A percentile compares a stretch with the other conserved stretches of the same genome.
phyloP scores from a whole-genome alignment of 768 basidiomycete genomes.

The Tremella fuciformis region DNA sequence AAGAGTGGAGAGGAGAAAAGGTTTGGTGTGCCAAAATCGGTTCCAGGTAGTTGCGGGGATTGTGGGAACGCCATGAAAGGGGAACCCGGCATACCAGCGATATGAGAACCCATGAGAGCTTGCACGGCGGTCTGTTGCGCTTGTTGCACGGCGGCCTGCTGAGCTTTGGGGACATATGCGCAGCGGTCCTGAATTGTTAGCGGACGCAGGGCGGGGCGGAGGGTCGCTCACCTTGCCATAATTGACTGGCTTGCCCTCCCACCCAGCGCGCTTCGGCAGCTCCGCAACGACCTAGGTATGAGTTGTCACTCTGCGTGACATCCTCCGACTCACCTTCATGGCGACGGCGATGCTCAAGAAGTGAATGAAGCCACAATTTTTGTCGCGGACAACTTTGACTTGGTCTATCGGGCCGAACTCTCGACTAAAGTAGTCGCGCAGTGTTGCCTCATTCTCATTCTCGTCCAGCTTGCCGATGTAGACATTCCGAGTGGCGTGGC shows the following conservation, averaged over 20 bases:
- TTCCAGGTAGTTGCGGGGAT: slow-evolving; percentile 34
- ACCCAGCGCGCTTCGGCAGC: slow-evolving; percentile 82
- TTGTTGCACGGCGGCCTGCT: slow-evolving; percentile 76
- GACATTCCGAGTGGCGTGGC: slow-evolving; percentile 91
- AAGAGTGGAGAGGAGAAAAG: slow-evolving; percentile 10
- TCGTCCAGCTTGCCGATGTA: slow-evolving; percentile 93
- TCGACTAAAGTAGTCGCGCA: slow-evolving; percentile 83
- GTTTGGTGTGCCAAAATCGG: slow-evolving; percentile 31
- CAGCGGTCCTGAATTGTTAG: slow-evolving; percentile 66
- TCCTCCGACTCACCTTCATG: slow-evolving; percentile 69
- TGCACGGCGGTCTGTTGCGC: slow-evolving; percentile 53
- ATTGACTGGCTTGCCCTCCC: slow-evolving; percentile 95
- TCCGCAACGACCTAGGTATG: slow-evolving; percentile 77
- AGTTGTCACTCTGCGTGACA: background rate
- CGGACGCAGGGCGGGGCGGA: background rate
- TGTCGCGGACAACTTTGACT: slow-evolving; percentile 98
- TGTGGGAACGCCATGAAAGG: slow-evolving; percentile 44
- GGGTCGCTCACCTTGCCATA: slow-evolving; percentile 68
- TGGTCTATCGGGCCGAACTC: slow-evolving; percentile 92
- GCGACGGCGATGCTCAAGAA: slow-evolving; percentile 93
- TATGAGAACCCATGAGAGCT: slow-evolving; percentile 47
- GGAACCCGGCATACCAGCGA: slow-evolving; percentile 46
- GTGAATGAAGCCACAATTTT: slow-evolving; percentile 98
- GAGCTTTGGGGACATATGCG: slow-evolving; percentile 75
- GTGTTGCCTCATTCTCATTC: slow-evolving; percentile 80